Conservation (phyloP, 345 rosid species). For the Abelmoschus esculentus region DNA sequence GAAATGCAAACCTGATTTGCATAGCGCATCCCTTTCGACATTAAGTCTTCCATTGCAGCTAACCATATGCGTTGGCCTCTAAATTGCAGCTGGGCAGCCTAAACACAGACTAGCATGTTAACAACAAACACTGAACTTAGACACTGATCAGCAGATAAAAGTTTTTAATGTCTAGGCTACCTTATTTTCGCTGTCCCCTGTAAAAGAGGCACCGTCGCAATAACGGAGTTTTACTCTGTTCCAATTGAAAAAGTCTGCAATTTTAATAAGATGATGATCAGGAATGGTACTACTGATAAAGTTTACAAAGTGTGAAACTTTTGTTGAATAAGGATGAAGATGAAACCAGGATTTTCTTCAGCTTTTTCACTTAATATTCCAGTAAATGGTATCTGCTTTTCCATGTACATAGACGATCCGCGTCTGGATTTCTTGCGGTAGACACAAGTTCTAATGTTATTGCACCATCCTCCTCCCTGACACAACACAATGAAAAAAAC, state of each 20-base stretch:
- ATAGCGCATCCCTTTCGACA: slow-evolving; percentile 71
- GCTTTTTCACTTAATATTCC: slow-evolving; percentile 76
- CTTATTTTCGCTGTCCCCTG: slow-evolving; percentile 68
- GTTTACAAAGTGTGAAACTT: not conserved
- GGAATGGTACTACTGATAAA: slow-evolving; percentile 18
- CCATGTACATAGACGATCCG: slow-evolving; percentile 84
- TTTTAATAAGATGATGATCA: not conserved
- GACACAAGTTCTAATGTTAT: slow-evolving; percentile 56
- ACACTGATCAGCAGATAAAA: not conserved
- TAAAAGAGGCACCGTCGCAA: slow-evolving; percentile 93
- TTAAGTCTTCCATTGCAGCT: slow-evolving; percentile 74
- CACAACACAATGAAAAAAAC: slow-evolving; percentile 12
- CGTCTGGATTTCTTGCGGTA: slow-evolving; percentile 68
- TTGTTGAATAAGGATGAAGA: slow-evolving; percentile 5
- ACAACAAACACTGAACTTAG: not conserved
- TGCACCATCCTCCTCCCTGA: slow-evolving; percentile 99
- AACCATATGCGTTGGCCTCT: slow-evolving; percentile 94
- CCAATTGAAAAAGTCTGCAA: slow-evolving; percentile 92
- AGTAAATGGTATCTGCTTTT: slow-evolving; percentile 57
- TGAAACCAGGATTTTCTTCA: slow-evolving; percentile 68
- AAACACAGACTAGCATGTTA: slow-evolving; percentile 2
- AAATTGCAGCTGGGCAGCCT: slow-evolving; percentile 79
- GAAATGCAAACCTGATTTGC: slow-evolving; percentile 53
- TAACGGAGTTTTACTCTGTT: slow-evolving; percentile 85
- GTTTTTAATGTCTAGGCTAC: slow-evolving; percentile 21